Base-by-base conservation (phyloP, 2,329 filamentous ascomycete species). In the Ilyonectria destructans region DNA sequence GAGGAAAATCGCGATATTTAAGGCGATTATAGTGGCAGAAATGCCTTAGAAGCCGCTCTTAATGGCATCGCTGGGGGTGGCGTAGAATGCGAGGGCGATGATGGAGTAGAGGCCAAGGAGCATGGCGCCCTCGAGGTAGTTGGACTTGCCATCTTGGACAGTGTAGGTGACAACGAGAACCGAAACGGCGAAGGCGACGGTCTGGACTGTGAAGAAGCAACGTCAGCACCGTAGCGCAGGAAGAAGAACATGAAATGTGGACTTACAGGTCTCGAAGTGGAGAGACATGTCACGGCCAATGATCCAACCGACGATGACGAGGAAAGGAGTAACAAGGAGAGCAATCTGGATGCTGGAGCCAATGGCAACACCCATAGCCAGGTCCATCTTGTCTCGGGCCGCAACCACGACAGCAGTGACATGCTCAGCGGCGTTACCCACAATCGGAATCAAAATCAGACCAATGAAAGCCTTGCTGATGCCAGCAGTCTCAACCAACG, bases 281-380 rank as follows among this genome's bases (percentile, higher is more conserved):
- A 96, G 86, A 7, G 92, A 92, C 92, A 95, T 94, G 26, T 89
- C 87, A 70, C 89, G 84, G 61, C 87, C 87, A 81, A 93, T 89
- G 72, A 92, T 90, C 93, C 93, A 96, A 68, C 93, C 93, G 43
- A 95, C 85, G 71, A 96, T 90, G 61, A 96, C 93, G 60, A 96
- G 85, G 81, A 93, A 92, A 0, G 93, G 93, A 1, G 93, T 95
- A 55, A 96, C 93, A 51, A 95, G 90, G 52, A 96, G 85, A 23
- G 93, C 93, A 75, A 96, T 96, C 81, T 96, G 93, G 78, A 96
- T 91, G 79, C 91, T 93, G 67, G 91, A 94, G 52, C 93, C 93
- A 76, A 96, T 93, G 31, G 93, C 93, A 58, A 96, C 93, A 48
- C 92, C 92, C 84, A 96, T 93, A 33, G 93, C 79, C 58, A 91